These are phyloP conservation scores for Hygrocybe coccinea DNA, from an alignment of 768 basidiomycete species.

Conservation along the genomic window DNA sequence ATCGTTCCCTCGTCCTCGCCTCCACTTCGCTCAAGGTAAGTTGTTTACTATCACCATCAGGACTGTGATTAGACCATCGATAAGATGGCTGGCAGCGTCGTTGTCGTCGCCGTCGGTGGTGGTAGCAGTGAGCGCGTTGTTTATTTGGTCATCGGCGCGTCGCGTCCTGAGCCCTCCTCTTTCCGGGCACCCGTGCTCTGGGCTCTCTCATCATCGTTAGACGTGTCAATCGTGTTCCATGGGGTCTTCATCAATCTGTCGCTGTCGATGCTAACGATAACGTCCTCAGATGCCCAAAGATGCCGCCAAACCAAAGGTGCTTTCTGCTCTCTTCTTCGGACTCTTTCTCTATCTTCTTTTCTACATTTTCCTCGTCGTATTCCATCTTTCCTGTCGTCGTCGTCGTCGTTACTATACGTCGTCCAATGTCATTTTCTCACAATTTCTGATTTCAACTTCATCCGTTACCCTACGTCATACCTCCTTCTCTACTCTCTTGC, in stretches of 20 bases:
- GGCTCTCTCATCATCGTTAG: not conserved
- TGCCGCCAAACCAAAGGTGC: constrained; percentile 62
- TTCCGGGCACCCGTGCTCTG: not conserved
- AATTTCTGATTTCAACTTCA: too few species aligned
- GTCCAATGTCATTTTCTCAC: not conserved
- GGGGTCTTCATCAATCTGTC: not conserved
- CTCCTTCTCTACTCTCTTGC: not conserved
- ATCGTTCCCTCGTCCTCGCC: not conserved
- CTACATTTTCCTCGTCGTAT: not conserved
- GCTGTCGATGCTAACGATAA: not conserved
- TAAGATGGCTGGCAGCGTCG: constrained; percentile 10
- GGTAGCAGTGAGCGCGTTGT: constrained; percentile 14
- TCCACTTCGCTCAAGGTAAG: not conserved
- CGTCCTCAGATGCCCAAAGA: constrained; percentile 73
- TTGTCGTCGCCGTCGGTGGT: not conserved
- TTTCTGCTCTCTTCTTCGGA: constrained; percentile 20
- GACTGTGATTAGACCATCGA: not conserved
- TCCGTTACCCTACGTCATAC: too few species aligned
- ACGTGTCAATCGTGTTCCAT: not conserved
- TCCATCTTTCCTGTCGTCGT: not conserved
- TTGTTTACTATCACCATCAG: not conserved
- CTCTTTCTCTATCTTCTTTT: constrained; percentile 14
- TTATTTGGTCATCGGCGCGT: constrained; percentile 19
- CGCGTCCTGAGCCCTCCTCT: constrained; percentile 9
- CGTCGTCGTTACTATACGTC: not conserved